A percentile compares a stretch with the other conserved stretches of the same genome.
phyloP scores from a whole-genome alignment of 2,329 filamentous ascomycete genomes.

The Fusarium circinatum region DNA sequence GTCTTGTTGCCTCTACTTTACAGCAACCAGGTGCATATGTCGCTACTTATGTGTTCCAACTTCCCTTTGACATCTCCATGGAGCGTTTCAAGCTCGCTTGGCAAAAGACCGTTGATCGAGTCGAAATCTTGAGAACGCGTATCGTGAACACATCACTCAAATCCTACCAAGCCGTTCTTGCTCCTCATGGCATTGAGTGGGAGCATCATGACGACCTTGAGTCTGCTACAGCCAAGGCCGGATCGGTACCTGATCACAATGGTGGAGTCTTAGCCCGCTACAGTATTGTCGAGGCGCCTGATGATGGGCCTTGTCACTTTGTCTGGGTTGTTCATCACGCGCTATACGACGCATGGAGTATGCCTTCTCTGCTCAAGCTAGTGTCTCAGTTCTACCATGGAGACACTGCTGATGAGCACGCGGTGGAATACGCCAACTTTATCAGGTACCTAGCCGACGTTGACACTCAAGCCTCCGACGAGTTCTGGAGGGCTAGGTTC shows the following conservation, averaged over 20 bases:
- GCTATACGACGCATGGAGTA: constrained; percentile 40
- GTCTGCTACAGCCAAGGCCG: neutral
- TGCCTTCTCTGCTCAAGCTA: constrained; percentile 25
- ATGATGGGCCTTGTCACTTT: constrained; percentile 9
- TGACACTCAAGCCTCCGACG: constrained; percentile 12
- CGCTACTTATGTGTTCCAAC: constrained; percentile 27
- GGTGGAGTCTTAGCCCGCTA: constrained; percentile 24
- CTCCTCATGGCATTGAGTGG: constrained; percentile 23
- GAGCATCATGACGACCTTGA: neutral
- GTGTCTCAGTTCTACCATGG: constrained; percentile 12
- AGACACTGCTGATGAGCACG: neutral
- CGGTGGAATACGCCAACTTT: constrained; percentile 25
- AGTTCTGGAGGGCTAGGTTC: constrained; percentile 24
- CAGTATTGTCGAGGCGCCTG: neutral
- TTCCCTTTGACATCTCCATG: constrained; percentile 9
- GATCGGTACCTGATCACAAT: constrained; percentile 16
- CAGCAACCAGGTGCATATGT: constrained; percentile 37
- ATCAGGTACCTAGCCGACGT: constrained; percentile 17
- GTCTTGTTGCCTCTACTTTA: constrained; percentile 28
- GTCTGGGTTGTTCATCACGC: constrained; percentile 36
- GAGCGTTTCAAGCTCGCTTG: constrained; percentile 35
- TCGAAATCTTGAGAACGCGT: constrained; percentile 40
- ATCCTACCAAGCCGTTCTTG: constrained; percentile 34
- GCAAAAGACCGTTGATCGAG: constrained; percentile 26
- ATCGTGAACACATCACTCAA: constrained; percentile 35